Evolutionary conservation across 345 rosid genomes (phyloP), one percentile per base, ranked within the genome.

Genomic region (Excoecaria agallocha): DNA sequence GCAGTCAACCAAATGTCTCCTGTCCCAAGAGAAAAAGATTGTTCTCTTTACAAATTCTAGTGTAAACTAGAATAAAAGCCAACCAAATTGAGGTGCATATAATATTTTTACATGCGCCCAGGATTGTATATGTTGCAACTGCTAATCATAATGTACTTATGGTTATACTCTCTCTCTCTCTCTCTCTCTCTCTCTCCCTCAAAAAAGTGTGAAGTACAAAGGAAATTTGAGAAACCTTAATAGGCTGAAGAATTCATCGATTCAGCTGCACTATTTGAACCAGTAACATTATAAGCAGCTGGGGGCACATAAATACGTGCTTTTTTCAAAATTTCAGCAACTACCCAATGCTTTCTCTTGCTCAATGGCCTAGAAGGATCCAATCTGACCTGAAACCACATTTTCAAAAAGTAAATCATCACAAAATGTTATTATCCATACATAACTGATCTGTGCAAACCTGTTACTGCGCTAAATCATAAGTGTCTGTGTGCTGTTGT

Each of bases 281-380:
- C 64, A 55, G 82, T 12, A 13, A 69, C 30, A 16, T 60, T 17
- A 41, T 5, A 54, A 30, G 75, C 72, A 0, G 87, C 69, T 35
- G 89, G 86, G 6, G 97, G 89, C 35, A 77, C 80, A 71, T 90
- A 92, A 54, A 92, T 86, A 35, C 88, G 85, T 38, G 98, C 97
- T 77, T 88, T 90, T 88, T 92, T 92, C 69, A 92, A 84, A 74
- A 94, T 89, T 73, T 95, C 97, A 57, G 98, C 91, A 68, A 95
- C 94, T 76, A 87, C 80, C 98, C 97, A 95, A 69, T 85, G 78
- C 93, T 95, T 95, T 75, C 72, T 86, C 83, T 90, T 93, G 86
- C 99, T 95, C 85, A 95, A 80, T 9, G 99, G 98, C 80, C 99
- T 89, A n/a, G 94, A 91, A 57, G 94, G 94, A 85, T 95, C 99